Evolutionary conservation across 768 basidiomycete genomes (phyloP).

Genomic region (Rhodotorula sphaerocarpa): DNA sequence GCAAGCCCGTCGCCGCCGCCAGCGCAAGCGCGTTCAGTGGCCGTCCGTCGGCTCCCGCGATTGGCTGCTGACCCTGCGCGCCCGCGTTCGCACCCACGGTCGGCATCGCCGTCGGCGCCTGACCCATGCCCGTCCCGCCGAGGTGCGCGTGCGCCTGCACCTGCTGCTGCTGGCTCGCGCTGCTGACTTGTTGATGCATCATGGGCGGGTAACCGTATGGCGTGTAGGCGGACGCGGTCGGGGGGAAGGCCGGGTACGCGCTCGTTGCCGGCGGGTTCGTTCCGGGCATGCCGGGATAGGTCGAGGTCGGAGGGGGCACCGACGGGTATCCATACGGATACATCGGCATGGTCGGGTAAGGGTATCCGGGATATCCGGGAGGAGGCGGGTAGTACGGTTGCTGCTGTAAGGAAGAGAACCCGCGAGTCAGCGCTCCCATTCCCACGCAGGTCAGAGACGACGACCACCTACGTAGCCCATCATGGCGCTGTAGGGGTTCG

Average conservation of each 20-base stretch:
- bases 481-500: constrained; percentile 21
- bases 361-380: constrained; percentile 30
- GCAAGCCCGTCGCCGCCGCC: constrained; percentile 76
- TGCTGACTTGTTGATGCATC: background rate
- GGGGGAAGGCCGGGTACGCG: constrained; percentile 11
- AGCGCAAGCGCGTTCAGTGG: constrained; percentile 48
- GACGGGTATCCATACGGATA: constrained; percentile 29
- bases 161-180: background rate
- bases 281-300: constrained; percentile 19
- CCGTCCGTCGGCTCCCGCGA: constrained; percentile 41
- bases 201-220: constrained; percentile 24
- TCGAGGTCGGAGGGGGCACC: constrained; percentile 14
- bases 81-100: constrained; percentile 6
- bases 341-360: constrained; percentile 31
- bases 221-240: constrained; percentile 6
- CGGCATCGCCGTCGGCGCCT: too few species aligned
- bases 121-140: background rate
- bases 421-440: too few species aligned
- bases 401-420: too few species aligned
- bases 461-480: constrained; percentile 27
- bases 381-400: constrained; percentile 32
- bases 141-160: constrained; percentile 3
- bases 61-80: constrained; percentile 22
- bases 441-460: too few species aligned
- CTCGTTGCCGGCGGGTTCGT: background rate